Evolutionary conservation across 108 stramenopile species (phyloP), one percentile per base, ranked within the genome.

Genomic region (Craspedostauros australis): DNA sequence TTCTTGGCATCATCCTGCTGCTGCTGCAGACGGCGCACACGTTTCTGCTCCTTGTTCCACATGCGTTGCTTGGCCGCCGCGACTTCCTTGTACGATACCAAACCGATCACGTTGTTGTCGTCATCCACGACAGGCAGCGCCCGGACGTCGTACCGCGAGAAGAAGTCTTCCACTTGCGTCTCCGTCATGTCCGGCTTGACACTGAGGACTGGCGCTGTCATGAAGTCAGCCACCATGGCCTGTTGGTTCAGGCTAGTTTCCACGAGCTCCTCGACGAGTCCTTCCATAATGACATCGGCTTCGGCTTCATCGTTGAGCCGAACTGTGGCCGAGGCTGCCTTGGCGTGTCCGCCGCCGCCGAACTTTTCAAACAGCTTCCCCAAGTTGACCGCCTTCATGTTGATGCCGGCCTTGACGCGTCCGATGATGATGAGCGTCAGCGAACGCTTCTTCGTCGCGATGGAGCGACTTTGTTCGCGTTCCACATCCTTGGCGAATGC

Each of bases 61-160:
- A 77, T 55, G 46, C 75, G 73, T 82, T 88, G 77, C 57, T 69
- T 69, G 15, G 86, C 91, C 39, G 84, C 84, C 16, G 91, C 73
- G 2, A 93, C 84, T 64, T 93, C 86, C 57, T 93, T 93, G 76
- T 86, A 93, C 5, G 86, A 86, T 12, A 93, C 91, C 32, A 93
- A 38, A 11, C 86, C 86, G 57, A 93, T 84, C 15, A 93, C 84
- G 15, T 81, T 54, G 46, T 86, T 80, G 27, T 84, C 55, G 14
- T 83, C 79, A 54, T 93, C 75, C n/a, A 86, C 80, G 19, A 93
- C 91, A 6, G 91, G 91, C 48, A 93, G 62, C n/a, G 91, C 84
- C 34, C 91, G 76, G 12, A 93, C 84, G 40, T 86, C 84, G 50
- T 84, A 82, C 15, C 86, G 79, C 46, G 70, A 73, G 47, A 93